Percentiles rank a stretch among this genome's conserved stretches.
Conservation (phyloP, 2,329 filamentous ascomycete genomes). For the Cladosporium sp. region DNA sequence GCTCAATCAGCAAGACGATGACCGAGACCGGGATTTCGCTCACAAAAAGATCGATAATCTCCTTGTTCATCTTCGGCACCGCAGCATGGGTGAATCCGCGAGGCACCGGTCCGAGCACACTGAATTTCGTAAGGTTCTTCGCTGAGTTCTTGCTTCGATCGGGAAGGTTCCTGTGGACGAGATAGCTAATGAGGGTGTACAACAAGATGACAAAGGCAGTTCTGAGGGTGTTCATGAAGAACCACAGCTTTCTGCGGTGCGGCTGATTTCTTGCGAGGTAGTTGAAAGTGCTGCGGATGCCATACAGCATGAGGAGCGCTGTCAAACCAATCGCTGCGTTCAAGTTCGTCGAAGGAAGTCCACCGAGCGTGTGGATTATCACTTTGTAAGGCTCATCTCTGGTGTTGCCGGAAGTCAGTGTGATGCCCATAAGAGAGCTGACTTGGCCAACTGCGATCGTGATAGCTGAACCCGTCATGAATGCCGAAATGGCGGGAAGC, state of each 20-base stretch:
- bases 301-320: constrained; percentile 73
- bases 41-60: constrained; percentile 68
- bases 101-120: constrained; percentile 74
- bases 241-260: constrained; percentile 69
- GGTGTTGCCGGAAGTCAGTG: constrained; percentile 55
- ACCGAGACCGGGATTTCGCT: constrained; percentile 78
- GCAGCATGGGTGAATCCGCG: constrained; percentile 81
- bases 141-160: constrained; percentile 27
- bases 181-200: constrained; percentile 87
- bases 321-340: constrained; percentile 89
- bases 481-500: constrained; percentile 84
- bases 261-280: constrained; percentile 69
- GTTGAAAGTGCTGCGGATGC: constrained; percentile 67
- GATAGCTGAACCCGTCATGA: constrained; percentile 95
- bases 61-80: constrained; percentile 66
- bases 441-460: constrained; percentile 85
- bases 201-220: constrained; percentile 89
- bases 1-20: constrained; percentile 94
- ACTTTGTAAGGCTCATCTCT: constrained; percentile 78
- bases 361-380: constrained; percentile 77
- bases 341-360: constrained; percentile 65
- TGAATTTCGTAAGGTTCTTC: constrained; percentile 58
- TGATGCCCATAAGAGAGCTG: constrained; percentile 76
- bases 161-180: constrained; percentile 68
- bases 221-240: constrained; percentile 87